These are phyloP conservation scores for Breynia disticha DNA, from an alignment of 441 rosid genomes.

Conservation along the genomic window DNA sequence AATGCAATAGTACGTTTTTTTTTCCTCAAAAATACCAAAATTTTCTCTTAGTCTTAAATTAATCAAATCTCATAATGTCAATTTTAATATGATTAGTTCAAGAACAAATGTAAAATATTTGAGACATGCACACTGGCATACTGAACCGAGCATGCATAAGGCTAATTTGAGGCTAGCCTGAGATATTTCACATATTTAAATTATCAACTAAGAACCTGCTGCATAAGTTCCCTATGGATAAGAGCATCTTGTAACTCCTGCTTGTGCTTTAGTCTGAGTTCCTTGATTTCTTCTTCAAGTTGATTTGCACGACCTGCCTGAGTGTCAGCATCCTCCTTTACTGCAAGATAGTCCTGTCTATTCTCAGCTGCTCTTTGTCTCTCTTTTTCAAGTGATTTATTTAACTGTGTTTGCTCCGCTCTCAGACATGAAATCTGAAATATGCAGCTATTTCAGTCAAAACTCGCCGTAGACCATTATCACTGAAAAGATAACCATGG, in stretches of 20 bases:
- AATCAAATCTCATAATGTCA: too few species aligned
- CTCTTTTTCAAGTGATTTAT: conserved; percentile 94
- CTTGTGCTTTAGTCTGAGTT: conserved; percentile 71
- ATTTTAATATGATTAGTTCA: too few species aligned
- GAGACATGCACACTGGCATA: too few species aligned
- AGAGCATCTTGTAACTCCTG: conserved; percentile 83
- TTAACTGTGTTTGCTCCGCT: conserved; percentile 89
- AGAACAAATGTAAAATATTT: too few species aligned
- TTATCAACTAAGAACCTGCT: conserved; percentile 92
- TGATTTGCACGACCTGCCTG: conserved; percentile 81
- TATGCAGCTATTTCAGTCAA: conserved; percentile 22
- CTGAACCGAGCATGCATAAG: too few species aligned
- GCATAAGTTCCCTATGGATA: conserved; percentile 67
- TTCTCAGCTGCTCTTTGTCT: conserved; percentile 97
- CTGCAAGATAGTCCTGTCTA: conserved; percentile 93
- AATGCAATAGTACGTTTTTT: neutral
- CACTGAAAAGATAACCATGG: conserved; percentile 9
- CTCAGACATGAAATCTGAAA: conserved; percentile 88
- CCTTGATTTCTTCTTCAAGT: conserved; percentile 77
- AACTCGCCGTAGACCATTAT: conserved; percentile 9
- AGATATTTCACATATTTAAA: too few species aligned
- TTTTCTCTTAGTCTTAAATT: too few species aligned
- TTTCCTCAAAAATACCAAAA: too few species aligned
- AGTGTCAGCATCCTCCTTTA: conserved; percentile 96
- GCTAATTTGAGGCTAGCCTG: too few species aligned